Conservation (phyloP, 163 green algal species). For the Volvox carteri region DNA sequence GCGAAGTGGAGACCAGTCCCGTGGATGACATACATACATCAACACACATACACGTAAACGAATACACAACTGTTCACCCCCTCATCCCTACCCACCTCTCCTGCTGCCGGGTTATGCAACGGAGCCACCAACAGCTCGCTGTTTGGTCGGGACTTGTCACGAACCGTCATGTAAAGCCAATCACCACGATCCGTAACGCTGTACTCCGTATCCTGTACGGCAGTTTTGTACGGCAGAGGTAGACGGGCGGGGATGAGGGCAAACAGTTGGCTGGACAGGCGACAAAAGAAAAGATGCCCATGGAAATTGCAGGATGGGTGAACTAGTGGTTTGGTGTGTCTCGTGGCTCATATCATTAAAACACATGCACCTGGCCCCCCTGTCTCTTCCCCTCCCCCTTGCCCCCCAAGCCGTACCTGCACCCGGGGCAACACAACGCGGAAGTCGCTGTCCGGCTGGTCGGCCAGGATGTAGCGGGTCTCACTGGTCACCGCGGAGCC, state of each 20-base stretch:
- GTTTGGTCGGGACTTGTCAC: conserved; percentile 79
- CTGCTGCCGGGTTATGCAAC: conserved; percentile 53
- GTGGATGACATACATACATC: too few relatives aligned
- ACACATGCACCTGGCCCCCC: not conserved
- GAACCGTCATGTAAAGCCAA: conserved; percentile 74
- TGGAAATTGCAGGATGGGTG: too few relatives aligned
- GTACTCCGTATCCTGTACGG: conserved; percentile 79
- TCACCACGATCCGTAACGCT: conserved; percentile 70
- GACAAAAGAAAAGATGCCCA: too few relatives aligned
- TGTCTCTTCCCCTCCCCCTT: not conserved
- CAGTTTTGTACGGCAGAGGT: not conserved
- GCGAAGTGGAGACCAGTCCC: too few relatives aligned
- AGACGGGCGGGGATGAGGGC: too few relatives aligned
- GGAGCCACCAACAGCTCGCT: conserved; percentile 83
- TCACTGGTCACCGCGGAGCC: conserved; percentile 88
- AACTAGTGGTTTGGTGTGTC: too few relatives aligned
- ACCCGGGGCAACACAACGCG: conserved; percentile 76
- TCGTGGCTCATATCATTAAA: too few relatives aligned
- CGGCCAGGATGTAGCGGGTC: conserved; percentile 74
- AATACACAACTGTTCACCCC: too few relatives aligned
- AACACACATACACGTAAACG: too few relatives aligned
- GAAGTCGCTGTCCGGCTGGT: conserved; percentile 72
- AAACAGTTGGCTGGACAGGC: too few relatives aligned
- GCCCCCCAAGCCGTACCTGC: conserved; percentile 52
- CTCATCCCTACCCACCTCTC: not conserved